Conservation (phyloP, 371 early-diverging fungal genomes). For the Circinella minor region DNA sequence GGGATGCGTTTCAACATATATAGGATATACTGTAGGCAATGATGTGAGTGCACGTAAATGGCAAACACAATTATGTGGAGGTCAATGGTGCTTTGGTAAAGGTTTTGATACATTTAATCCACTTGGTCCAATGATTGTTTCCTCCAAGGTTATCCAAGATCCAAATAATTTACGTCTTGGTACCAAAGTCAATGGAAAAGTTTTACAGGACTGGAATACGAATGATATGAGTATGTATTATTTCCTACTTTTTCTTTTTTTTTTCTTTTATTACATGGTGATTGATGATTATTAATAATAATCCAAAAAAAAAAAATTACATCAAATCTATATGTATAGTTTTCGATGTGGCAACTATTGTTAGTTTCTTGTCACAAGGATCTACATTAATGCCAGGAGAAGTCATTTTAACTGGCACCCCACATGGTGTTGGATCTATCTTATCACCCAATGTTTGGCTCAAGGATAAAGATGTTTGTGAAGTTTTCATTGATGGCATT, state of each 20-base stretch:
- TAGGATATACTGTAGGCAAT: slow-evolving; percentile 65
- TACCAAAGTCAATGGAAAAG: slow-evolving; percentile 50
- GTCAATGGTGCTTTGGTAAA: slow-evolving; percentile 67
- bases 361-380: slow-evolving; percentile 61
- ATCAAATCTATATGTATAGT: slow-evolving; percentile 12
- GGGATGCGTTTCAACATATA: no score
- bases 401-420: slow-evolving; percentile 67
- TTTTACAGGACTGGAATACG: slow-evolving; percentile 59
- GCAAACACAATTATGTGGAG: slow-evolving; percentile 44
- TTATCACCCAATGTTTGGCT: slow-evolving; percentile 56
- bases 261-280: background rate
- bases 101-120: slow-evolving; percentile 69
- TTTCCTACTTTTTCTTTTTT: background rate
- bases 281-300: no score
- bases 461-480: slow-evolving; percentile 57
- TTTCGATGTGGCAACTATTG: slow-evolving; percentile 27
- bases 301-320: background rate
- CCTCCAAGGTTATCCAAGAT: slow-evolving; percentile 48
- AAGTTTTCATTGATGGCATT: slow-evolving; percentile 57
- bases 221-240: slow-evolving; percentile 59
- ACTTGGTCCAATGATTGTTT: slow-evolving; percentile 62
- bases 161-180: slow-evolving; percentile 51
- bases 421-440: slow-evolving; percentile 60
- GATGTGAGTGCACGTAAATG: slow-evolving; percentile 66
- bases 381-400: slow-evolving; percentile 64